These are phyloP conservation scores for Schwanniomyces sp. DNA, from an alignment of 805 yeast species.

Conservation along the genomic window DNA sequence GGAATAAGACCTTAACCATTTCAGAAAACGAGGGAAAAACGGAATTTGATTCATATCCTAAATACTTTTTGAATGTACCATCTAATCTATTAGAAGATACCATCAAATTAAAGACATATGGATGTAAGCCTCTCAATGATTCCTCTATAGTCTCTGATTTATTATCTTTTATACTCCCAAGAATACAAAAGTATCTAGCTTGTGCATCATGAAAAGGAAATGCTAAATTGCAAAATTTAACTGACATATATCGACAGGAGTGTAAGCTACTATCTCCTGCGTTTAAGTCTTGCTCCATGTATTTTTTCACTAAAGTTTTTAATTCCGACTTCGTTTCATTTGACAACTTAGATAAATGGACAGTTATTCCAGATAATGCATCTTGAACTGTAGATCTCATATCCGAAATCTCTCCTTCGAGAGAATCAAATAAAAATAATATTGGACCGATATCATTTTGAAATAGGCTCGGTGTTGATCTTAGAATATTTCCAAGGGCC, in stretches of 20 bases:
- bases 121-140: constrained; percentile 76
- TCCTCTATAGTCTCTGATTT: constrained; percentile 78
- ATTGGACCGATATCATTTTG: constrained; percentile 50
- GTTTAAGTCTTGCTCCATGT: constrained; percentile 18
- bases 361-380: constrained; percentile 59
- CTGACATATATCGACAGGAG: constrained; percentile 60
- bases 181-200: constrained; percentile 65
- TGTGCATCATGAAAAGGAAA: constrained; percentile 67
- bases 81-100: constrained; percentile 44
- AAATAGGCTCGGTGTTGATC: constrained; percentile 43
- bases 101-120: constrained; percentile 69
- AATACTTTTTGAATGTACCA: constrained; percentile 36
- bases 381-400: constrained; percentile 70
- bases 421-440: constrained; percentile 68
- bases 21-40: constrained; percentile 57
- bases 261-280: constrained; percentile 27
- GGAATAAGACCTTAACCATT: constrained; percentile 26
- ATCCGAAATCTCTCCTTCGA: constrained; percentile 63
- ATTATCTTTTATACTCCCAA: constrained; percentile 59
- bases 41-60: constrained; percentile 39
- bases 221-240: constrained; percentile 62
- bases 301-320: constrained; percentile 33
- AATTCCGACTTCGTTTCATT: constrained; percentile 39
- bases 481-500: constrained; percentile 67
- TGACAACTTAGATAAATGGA: constrained; percentile 45